A percentile compares a stretch with the other conserved stretches of the same genome.
phyloP scores from a whole-genome alignment of 176 grass and related monocot species.

The Eleusine coracana region DNA sequence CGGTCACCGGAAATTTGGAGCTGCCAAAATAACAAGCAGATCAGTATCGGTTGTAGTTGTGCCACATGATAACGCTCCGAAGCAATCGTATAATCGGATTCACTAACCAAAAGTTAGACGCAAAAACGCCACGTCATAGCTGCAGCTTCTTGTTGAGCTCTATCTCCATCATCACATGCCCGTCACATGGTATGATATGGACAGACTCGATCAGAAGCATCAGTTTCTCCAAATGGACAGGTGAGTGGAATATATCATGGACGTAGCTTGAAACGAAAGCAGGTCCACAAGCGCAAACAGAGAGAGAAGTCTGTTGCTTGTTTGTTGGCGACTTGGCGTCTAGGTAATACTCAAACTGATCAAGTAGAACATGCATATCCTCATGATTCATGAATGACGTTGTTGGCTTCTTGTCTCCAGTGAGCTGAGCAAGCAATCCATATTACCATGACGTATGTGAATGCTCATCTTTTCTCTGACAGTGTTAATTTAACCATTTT shows the following conservation, averaged over 20 bases:
- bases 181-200: conserved; percentile 44
- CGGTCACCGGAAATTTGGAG: not conserved
- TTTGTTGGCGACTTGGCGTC: conserved; percentile 10
- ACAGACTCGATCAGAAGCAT: conserved; percentile 17
- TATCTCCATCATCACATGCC: conserved; percentile 43
- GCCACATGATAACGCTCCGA: not conserved
- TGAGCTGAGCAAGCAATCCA: conserved; percentile 20
- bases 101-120: not conserved
- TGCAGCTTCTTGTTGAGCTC: not conserved
- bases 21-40: not conserved
- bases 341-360: not conserved
- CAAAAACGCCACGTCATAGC: conserved; percentile 3
- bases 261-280: conserved; percentile 22
- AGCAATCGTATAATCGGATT: conserved; percentile 2
- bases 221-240: conserved; percentile 38
- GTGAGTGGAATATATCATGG: conserved; percentile 45
- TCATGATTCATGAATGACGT: conserved; percentile 22
- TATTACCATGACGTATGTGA: not conserved
- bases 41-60: not conserved
- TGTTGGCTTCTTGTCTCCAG: conserved; percentile 1
- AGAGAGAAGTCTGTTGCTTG: conserved; percentile 2
- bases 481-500: not conserved
- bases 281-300: conserved; percentile 19
- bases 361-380: not conserved
- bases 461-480: not conserved